Evolutionary conservation across 768 basidiomycete genomes (phyloP), one percentile per base, ranked within the genome.

Genomic region (Hygrocybe coccinea): DNA sequence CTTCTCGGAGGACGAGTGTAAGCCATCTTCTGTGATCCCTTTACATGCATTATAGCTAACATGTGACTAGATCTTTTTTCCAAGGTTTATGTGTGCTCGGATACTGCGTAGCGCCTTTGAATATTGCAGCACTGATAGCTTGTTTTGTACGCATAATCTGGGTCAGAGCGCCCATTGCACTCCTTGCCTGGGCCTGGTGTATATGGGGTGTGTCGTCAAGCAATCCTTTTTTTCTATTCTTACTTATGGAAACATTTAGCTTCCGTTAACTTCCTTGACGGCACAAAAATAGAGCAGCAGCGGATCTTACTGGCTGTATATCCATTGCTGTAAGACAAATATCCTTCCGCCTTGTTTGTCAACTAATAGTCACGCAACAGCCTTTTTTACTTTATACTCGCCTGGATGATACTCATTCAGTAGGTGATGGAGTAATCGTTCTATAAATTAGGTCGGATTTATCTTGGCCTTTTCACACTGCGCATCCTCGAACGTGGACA

Each of bases 341-440:
- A 25, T 35, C 29, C 37, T 10, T 54, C 11, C 39, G 17, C 36
- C 44, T 44, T n/a, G 37, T 25, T 19, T 43, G 5, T 51, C 37
- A 52, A 59, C 6, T 22, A 43, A 41, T 48, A 47, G 48, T 35
- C 15, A 17, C 21, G 12, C 39, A 43, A 1, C 61, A 91, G 91
- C 43, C 75, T 97, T 33, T 95, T 97, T 70, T 97, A 95, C 67
- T 95, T 95, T 71, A 85, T 95, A 61, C 74, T 97, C 38, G 91
- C 92, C 2, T 95, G 93, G 93, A 95, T 95, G 93, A 95, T 95
- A 61, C 76, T 95, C 63, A 95, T 95, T 60, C 90, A 93, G 70
- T 95, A 70, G 70, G 56, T 51, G 36, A 48, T 35, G 3, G 21
- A 21, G 21, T 11, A 19, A 17, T 3, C 8, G 34, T n/a, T 36